Conservation (phyloP, 2,329 filamentous ascomycete genomes). For the Paraphoma sp. region DNA sequence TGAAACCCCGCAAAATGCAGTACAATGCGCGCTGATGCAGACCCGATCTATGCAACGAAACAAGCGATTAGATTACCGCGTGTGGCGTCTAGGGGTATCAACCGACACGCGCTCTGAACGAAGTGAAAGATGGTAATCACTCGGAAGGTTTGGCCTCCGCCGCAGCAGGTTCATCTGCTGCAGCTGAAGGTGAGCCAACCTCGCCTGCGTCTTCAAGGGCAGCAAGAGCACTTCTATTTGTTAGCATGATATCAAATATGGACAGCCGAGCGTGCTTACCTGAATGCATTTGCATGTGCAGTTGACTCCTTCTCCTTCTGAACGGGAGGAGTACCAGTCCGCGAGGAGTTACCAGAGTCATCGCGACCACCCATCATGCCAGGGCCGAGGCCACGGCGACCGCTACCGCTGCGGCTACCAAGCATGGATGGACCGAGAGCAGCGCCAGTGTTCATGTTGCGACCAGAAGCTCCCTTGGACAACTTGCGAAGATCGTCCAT, state of each 20-base stretch:
- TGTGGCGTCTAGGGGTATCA: conserved; percentile 45
- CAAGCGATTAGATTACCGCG: conserved; percentile 49
- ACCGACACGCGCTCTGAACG: conserved; percentile 41
- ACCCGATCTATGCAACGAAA: conserved; percentile 50
- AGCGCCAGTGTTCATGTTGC: conserved; percentile 62
- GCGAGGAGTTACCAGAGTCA: conserved; percentile 85
- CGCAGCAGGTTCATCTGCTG: conserved; percentile 47
- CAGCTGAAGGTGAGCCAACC: conserved; percentile 71
- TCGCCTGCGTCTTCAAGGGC: conserved; percentile 63
- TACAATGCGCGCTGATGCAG: conserved; percentile 48
- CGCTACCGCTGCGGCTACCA: conserved; percentile 88
- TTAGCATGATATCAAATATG: conserved; percentile 16
- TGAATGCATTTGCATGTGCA: conserved; percentile 85
- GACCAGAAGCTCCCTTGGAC: conserved; percentile 64
- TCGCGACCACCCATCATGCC: conserved; percentile 74
- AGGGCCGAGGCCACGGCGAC: conserved; percentile 76
- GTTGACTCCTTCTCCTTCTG: conserved; percentile 69
- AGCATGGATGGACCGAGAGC: conserved; percentile 82
- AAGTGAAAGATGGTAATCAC: conserved; percentile 44
- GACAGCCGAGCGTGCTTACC: conserved; percentile 64
- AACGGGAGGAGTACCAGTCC: conserved; percentile 84
- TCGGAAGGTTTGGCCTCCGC: conserved; percentile 44
- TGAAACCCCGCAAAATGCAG: conserved; percentile 46
- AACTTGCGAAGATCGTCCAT: conserved; percentile 92
- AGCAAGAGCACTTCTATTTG: conserved; percentile 57